A percentile compares a stretch with the other conserved stretches of the same genome.
Conservation (phyloP, 106 monocot genomes). For the Acorus calamus region DNA sequence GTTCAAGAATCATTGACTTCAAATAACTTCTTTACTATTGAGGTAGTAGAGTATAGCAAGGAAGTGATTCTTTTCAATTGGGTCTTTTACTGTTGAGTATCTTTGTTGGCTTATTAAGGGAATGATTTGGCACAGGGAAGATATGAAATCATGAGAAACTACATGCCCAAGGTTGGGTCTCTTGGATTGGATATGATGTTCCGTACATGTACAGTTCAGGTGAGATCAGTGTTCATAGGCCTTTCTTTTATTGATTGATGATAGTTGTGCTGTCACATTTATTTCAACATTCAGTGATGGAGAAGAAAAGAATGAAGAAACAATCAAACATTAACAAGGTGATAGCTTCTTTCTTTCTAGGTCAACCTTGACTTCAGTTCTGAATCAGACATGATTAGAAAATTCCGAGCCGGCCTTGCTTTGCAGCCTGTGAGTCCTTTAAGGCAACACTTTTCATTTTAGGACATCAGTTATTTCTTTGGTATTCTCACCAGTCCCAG, state of each 20-base stretch:
- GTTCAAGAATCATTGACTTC: too few species aligned
- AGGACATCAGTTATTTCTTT: too few species aligned
- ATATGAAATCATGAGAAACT: constrained; percentile 93
- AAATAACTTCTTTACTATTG: too few species aligned
- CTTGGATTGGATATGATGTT: constrained; percentile 99
- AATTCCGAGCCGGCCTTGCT: constrained; percentile 86
- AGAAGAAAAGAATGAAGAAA: too few species aligned
- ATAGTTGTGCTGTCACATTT: too few species aligned
- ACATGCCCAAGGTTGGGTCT: constrained; percentile 99
- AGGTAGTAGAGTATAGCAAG: too few species aligned
- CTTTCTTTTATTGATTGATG: too few species aligned
- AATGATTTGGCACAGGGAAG: constrained; percentile 54
- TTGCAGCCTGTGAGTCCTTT: constrained; percentile 71
- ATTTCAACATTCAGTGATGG: too few species aligned
- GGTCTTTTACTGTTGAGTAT: too few species aligned
- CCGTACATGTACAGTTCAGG: constrained; percentile 98
- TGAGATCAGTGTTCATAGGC: constrained; percentile 3
- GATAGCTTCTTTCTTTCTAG: constrained; percentile 11
- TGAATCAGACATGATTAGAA: constrained; percentile 91
- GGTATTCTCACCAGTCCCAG: not conserved
- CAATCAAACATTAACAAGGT: too few species aligned
- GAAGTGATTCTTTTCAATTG: too few species aligned
- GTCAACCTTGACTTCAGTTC: constrained; percentile 99
- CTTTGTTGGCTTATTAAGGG: not conserved
- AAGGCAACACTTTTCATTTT: too few species aligned